A percentile compares a stretch with the other conserved stretches of the same genome.
These are phyloP conservation scores for Mycena rebaudengoi DNA, from an alignment of 768 basidiomycete species.

Conservation along the genomic window DNA sequence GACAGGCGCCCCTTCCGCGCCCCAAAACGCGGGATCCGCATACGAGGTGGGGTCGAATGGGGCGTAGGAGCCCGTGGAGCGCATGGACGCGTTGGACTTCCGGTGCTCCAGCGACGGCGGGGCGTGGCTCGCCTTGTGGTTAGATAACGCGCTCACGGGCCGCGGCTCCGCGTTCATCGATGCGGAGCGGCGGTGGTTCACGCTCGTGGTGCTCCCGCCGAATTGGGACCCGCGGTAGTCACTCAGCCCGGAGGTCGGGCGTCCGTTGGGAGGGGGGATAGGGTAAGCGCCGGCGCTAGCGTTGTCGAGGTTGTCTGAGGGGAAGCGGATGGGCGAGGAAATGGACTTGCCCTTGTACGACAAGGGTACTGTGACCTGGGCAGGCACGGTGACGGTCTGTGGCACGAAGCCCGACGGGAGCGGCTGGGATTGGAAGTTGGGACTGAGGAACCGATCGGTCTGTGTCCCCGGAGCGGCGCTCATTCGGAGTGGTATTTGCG, in stretches of 20 bases:
- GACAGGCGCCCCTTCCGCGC: slow-evolving; percentile 7
- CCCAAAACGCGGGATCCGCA: slow-evolving; percentile 24
- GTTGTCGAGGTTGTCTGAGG: background rate
- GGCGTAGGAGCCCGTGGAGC: slow-evolving; percentile 19
- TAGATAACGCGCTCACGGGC: slow-evolving; percentile 4
- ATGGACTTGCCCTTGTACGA: slow-evolving; percentile 19
- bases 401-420: slow-evolving; percentile 19
- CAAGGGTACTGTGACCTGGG: slow-evolving; percentile 18
- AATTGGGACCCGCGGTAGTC: background rate
- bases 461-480: background rate
- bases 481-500: slow-evolving; percentile 2
- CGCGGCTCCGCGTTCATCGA: background rate
- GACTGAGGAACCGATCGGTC: slow-evolving; percentile 19
- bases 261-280: no score
- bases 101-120: slow-evolving; percentile 2
- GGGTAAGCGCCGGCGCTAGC: background rate
- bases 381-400: slow-evolving; percentile 17
- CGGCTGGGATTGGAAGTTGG: slow-evolving; percentile 14
- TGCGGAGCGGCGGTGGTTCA: background rate
- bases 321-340: slow-evolving; percentile 3
- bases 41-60: slow-evolving; percentile 19
- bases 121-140: slow-evolving; percentile 8
- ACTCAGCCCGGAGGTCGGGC: slow-evolving; percentile 4
- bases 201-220: slow-evolving; percentile 8
- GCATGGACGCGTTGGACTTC: slow-evolving; percentile 20